A percentile compares a stretch with the other conserved stretches of the same genome.
Evolutionary conservation across 2,329 filamentous ascomycete species (phyloP).

Genomic region (Pyricularia sp.): DNA sequence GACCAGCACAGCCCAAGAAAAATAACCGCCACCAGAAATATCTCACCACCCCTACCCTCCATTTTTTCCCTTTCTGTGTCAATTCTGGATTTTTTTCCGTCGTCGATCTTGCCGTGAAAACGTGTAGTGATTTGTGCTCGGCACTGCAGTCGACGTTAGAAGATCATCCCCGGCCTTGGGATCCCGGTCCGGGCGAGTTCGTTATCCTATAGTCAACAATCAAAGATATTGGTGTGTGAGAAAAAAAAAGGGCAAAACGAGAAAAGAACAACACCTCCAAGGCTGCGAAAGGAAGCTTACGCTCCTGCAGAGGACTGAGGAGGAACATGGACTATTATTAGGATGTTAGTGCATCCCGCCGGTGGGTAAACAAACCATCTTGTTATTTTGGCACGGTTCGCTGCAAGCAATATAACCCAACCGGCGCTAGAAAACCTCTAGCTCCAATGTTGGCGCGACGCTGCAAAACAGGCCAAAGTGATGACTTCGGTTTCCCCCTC

Average conservation of each 20-base stretch:
- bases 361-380: neutral
- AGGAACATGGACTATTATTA: neutral
- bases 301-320: neutral
- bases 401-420: neutral
- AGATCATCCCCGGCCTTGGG: neutral
- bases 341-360: neutral
- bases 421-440: neutral
- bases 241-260: neutral
- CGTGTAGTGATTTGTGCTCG: neutral
- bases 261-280: neutral
- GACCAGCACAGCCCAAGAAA: constrained; percentile 6
- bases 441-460: neutral
- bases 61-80: neutral
- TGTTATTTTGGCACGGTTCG: neutral
- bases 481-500: neutral
- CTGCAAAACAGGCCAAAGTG: neutral
- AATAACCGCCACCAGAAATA: constrained; percentile 4
- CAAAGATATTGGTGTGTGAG: neutral
- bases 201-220: neutral
- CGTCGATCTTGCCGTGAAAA: neutral
- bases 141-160: neutral
- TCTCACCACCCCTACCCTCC: constrained; percentile 6
- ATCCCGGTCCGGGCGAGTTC: neutral
- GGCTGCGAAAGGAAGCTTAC: neutral
- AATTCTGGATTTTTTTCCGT: neutral